These are phyloP conservation scores for Ceriops tagal DNA, from an alignment of 345 rosid genomes.

Conservation along the genomic window DNA sequence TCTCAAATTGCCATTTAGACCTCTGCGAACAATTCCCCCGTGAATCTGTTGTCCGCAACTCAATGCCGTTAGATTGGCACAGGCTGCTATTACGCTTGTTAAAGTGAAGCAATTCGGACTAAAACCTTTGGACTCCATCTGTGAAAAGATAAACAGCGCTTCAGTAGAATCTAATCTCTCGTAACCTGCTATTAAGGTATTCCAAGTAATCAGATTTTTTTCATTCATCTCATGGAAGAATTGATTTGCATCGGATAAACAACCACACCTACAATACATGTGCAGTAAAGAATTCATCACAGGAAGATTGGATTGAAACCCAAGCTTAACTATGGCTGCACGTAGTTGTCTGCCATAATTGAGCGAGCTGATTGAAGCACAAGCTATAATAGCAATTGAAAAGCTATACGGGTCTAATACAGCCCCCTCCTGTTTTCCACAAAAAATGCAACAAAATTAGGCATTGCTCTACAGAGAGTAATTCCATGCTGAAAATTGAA, in stretches of 20 bases:
- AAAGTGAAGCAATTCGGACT: conserved; percentile 75
- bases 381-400: conserved; percentile 83
- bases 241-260: conserved; percentile 53
- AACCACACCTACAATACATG: conserved; percentile 80
- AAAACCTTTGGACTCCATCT: conserved; percentile 60
- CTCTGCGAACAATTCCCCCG: conserved; percentile 57
- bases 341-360: conserved; percentile 68
- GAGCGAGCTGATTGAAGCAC: conserved; percentile 56
- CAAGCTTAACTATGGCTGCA: conserved; percentile 47
- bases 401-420: conserved; percentile 60
- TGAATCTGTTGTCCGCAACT: conserved; percentile 82
- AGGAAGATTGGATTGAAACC: conserved; percentile 64
- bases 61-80: conserved; percentile 63
- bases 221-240: conserved; percentile 66
- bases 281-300: conserved; percentile 82
- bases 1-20: conserved; percentile 48
- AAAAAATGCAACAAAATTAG: conserved; percentile 11
- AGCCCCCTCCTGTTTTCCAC: conserved; percentile 50
- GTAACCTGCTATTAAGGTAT: conserved; percentile 71
- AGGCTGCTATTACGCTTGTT: conserved; percentile 68
- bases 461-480: neutral
- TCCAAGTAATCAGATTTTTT: conserved; percentile 79
- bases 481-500: neutral
- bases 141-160: conserved; percentile 54
- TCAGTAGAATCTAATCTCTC: conserved; percentile 54